Percentiles rank a stretch among this genome's conserved stretches.
phyloP scores from a whole-genome alignment of 208 protist genomes.

The Leishmania lainsoni region DNA sequence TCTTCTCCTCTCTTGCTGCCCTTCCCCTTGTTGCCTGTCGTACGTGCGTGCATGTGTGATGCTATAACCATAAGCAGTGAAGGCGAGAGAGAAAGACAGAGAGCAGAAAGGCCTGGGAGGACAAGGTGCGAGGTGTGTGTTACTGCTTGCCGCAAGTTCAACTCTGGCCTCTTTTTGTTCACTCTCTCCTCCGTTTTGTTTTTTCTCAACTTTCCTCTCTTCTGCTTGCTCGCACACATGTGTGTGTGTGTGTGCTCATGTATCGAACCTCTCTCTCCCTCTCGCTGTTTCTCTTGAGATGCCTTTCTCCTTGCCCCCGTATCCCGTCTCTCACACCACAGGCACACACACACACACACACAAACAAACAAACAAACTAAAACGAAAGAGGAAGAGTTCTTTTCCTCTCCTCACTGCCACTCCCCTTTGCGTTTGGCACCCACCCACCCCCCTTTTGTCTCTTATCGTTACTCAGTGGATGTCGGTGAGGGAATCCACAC shows the following conservation, averaged over 20 bases:
- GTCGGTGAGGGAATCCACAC: background rate
- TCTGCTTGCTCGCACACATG: background rate
- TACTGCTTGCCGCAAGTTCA: background rate
- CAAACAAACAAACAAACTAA: background rate
- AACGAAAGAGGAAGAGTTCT: background rate
- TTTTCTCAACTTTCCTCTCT: background rate
- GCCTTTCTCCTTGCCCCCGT: background rate
- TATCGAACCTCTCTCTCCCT: background rate
- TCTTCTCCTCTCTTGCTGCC: background rate
- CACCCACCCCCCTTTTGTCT: background rate
- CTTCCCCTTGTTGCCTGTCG: background rate
- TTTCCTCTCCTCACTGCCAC: background rate
- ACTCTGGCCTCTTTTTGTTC: background rate
- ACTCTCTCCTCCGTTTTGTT: background rate
- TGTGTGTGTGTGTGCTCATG: background rate
- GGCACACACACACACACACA: too few relatives aligned
- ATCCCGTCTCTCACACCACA: background rate
- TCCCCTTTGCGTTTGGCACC: background rate
- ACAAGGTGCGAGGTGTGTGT: background rate
- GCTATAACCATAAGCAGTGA: background rate
- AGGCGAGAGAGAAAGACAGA: background rate
- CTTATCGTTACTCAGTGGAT: background rate
- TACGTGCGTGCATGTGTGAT: background rate
- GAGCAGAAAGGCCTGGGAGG: background rate
- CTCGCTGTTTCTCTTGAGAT: background rate